These are phyloP conservation scores for Boletus eberwhitei DNA, from an alignment of 768 basidiomycete genomes.

Conservation along the genomic window DNA sequence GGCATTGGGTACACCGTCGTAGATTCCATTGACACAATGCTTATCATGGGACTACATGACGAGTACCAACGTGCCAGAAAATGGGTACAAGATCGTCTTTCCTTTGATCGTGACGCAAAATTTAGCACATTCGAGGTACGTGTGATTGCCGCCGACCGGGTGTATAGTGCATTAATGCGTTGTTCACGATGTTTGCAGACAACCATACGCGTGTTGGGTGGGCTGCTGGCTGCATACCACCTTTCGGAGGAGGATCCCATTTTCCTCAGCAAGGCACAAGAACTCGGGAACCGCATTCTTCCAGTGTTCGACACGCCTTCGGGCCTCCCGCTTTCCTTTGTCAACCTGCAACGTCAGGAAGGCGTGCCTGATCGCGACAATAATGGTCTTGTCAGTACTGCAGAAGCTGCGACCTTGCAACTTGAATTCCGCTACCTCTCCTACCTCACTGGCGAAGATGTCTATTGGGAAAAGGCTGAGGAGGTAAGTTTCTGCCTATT, in stretches of 20 bases:
- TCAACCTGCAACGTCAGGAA: constrained; percentile 64
- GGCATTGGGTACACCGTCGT: constrained; percentile 88
- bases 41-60: constrained; percentile 76
- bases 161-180: neutral
- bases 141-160: neutral
- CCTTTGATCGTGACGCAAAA: constrained; percentile 72
- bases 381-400: constrained; percentile 65
- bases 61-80: constrained; percentile 75
- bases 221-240: constrained; percentile 82
- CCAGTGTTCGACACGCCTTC: constrained; percentile 78
- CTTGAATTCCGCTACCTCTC: constrained; percentile 90
- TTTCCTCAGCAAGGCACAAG: constrained; percentile 72
- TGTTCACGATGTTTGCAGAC: constrained; percentile 47
- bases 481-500: constrained; percentile 39
- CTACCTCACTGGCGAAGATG: constrained; percentile 67
- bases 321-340: constrained; percentile 74
- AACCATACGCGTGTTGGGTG: constrained; percentile 89
- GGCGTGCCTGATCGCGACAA: constrained; percentile 63
- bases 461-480: constrained; percentile 82
- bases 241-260: constrained; percentile 65
- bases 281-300: constrained; percentile 84
- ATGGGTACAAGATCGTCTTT: constrained; percentile 70
- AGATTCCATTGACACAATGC: constrained; percentile 84
- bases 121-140: constrained; percentile 92
- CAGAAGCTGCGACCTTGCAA: constrained; percentile 87